phyloP scores from a whole-genome alignment of 768 basidiomycete species.

The Strobilomyces dryophilus region DNA sequence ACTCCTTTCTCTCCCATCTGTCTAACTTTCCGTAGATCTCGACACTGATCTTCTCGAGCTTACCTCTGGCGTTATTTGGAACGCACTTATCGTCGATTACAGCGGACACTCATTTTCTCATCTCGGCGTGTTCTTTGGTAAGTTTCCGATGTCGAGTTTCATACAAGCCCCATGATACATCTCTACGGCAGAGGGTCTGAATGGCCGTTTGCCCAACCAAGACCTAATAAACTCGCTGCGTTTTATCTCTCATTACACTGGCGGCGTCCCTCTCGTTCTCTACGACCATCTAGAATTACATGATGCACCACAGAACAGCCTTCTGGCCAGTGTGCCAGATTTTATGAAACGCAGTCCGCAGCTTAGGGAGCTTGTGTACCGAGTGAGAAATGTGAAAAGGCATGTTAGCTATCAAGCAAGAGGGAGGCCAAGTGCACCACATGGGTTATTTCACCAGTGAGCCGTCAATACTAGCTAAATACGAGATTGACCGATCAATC shows the following conservation, averaged over 20 bases:
- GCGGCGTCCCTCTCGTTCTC: constrained; percentile 71
- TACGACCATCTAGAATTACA: constrained; percentile 69
- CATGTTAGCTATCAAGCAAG: constrained; percentile 73
- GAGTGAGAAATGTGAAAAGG: constrained; percentile 62
- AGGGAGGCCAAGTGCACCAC: constrained; percentile 82
- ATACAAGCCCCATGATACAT: constrained; percentile 1
- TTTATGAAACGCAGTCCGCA: constrained; percentile 38
- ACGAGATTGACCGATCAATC: not conserved
- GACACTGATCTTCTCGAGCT: constrained; percentile 57
- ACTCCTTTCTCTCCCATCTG: not conserved
- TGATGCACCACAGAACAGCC: constrained; percentile 35
- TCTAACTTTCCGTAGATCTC: constrained; percentile 46
- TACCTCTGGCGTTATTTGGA: constrained; percentile 90
- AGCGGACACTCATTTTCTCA: constrained; percentile 96
- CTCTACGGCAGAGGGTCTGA: constrained; percentile 72
- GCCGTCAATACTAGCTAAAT: constrained; percentile 19
- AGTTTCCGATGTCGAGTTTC: constrained; percentile 17
- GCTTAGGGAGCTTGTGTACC: constrained; percentile 50
- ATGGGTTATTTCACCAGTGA: constrained; percentile 88
- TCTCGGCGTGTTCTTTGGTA: constrained; percentile 92
- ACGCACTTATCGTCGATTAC: constrained; percentile 90
- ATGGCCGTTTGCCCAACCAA: constrained; percentile 94
- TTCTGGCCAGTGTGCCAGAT: constrained; percentile 44
- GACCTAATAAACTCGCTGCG: constrained; percentile 85
- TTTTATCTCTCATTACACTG: constrained; percentile 66